Evolutionary conservation across 768 basidiomycete genomes (phyloP).

Genomic region (Psilocybe subaeruginosa): DNA sequence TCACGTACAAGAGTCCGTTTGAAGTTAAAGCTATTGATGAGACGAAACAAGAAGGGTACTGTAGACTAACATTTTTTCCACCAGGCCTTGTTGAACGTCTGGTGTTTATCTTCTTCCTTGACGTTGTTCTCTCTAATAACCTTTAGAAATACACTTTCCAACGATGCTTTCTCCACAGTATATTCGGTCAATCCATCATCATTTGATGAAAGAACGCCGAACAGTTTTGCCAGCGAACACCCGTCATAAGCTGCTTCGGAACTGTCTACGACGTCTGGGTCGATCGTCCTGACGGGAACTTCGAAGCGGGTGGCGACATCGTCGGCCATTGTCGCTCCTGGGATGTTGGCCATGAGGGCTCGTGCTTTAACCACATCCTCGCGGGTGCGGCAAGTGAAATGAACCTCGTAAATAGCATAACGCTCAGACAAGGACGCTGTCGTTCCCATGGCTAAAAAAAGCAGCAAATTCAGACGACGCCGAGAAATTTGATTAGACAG

Average conservation of each 20-base stretch:
- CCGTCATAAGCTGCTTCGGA: slow-evolving; percentile 24
- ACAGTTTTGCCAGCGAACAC: slow-evolving; percentile 60
- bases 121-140: slow-evolving; percentile 60
- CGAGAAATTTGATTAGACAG: background rate
- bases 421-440: slow-evolving; percentile 62
- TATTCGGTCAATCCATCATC: slow-evolving; percentile 64
- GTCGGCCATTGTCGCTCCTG: slow-evolving; percentile 67
- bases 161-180: slow-evolving; percentile 68
- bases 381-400: slow-evolving; percentile 67
- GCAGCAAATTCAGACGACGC: background rate
- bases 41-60: background rate
- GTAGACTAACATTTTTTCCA: background rate
- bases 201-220: slow-evolving; percentile 54
- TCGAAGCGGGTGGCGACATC: slow-evolving; percentile 81
- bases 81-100: background rate
- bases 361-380: slow-evolving; percentile 63
- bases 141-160: slow-evolving; percentile 76
- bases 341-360: slow-evolving; percentile 58
- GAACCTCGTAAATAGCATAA: slow-evolving; percentile 77
- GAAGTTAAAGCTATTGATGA: background rate
- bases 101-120: background rate
- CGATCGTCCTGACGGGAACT: slow-evolving; percentile 49
- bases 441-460: slow-evolving; percentile 61
- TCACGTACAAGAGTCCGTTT: background rate
- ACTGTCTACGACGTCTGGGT: background rate